phyloP scores from a whole-genome alignment of 1,139 yeast genomes.

The Saccharomyces hybrid region DNA sequence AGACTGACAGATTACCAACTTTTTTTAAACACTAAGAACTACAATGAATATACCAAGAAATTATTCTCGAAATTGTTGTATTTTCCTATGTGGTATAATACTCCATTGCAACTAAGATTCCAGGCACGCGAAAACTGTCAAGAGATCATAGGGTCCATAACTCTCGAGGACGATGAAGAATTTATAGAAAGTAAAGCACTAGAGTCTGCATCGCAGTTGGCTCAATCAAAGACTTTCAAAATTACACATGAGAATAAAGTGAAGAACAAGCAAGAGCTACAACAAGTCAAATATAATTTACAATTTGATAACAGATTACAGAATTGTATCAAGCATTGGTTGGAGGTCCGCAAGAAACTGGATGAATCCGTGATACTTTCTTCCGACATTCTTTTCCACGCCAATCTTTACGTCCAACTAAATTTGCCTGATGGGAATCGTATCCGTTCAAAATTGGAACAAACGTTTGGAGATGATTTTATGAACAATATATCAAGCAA shows the following conservation, averaged over 20 bases:
- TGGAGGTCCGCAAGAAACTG: constrained; percentile 12
- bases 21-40: constrained; percentile 54
- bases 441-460: constrained; percentile 13
- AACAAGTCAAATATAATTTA: constrained; percentile 47
- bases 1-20: constrained; percentile 48
- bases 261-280: constrained; percentile 32
- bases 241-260: constrained; percentile 13
- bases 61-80: constrained; percentile 53
- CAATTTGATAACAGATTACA: constrained; percentile 16
- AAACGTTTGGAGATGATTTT: constrained; percentile 10
- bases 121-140: constrained; percentile 43
- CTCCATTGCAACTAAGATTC: constrained; percentile 50
- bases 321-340: constrained; percentile 18
- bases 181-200: constrained; percentile 11
- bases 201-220: constrained; percentile 14
- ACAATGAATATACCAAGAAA: constrained; percentile 58
- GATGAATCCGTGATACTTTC: constrained; percentile 7
- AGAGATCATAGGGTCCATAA: constrained; percentile 21
- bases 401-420: constrained; percentile 25
- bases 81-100: constrained; percentile 81
- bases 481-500: background rate
- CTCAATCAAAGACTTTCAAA: constrained; percentile 27
- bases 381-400: constrained; percentile 20
- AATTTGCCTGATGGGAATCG: constrained; percentile 21
- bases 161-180: constrained; percentile 12